A percentile compares a stretch with the other conserved stretches of the same genome.
These are phyloP conservation scores for Zelopaecilomyces penicillatus DNA, from an alignment of 2,329 filamentous ascomycete genomes.

Conservation along the genomic window DNA sequence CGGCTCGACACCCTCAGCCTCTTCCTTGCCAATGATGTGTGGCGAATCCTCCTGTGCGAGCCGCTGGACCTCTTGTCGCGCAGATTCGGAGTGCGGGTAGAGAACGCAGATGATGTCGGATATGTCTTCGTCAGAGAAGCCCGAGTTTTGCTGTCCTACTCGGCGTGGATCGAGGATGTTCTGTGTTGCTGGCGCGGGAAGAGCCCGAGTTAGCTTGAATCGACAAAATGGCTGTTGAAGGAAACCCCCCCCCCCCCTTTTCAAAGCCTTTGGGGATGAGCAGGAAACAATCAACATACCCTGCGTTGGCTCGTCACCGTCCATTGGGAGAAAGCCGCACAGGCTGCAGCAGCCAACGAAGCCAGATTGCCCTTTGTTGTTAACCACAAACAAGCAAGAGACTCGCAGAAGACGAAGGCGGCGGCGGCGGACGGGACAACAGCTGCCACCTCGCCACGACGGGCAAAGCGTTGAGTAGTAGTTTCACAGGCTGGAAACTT, in stretches of 20 bases:
- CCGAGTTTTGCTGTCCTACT: constrained; percentile 70
- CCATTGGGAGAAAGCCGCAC: constrained; percentile 30
- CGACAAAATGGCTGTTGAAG: neutral
- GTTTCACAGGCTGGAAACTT: no score
- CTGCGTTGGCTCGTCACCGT: constrained; percentile 37
- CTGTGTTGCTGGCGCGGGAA: constrained; percentile 13
- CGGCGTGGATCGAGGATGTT: constrained; percentile 68
- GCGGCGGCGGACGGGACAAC: no score
- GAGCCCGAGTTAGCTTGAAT: constrained; percentile 1
- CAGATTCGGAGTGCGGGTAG: constrained; percentile 66
- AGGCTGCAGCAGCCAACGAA: constrained; percentile 17
- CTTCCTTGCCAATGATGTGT: constrained; percentile 42
- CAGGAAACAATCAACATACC: constrained; percentile 17
- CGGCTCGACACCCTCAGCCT: constrained; percentile 41
- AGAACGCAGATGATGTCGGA: constrained; percentile 85
- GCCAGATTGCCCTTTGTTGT: constrained; percentile 9
- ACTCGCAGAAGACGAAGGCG: constrained; percentile 5
- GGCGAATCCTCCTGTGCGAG: constrained; percentile 40
- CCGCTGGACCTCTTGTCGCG: constrained; percentile 58
- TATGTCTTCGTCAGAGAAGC: constrained; percentile 72
- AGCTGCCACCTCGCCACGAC: no score
- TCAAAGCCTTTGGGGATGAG: no score
- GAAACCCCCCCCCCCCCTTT: neutral
- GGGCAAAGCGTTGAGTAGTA: no score
- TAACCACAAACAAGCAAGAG: neutral